These are phyloP conservation scores for Plantago elongata DNA, from an alignment of 257 asterid species.

Conservation along the genomic window DNA sequence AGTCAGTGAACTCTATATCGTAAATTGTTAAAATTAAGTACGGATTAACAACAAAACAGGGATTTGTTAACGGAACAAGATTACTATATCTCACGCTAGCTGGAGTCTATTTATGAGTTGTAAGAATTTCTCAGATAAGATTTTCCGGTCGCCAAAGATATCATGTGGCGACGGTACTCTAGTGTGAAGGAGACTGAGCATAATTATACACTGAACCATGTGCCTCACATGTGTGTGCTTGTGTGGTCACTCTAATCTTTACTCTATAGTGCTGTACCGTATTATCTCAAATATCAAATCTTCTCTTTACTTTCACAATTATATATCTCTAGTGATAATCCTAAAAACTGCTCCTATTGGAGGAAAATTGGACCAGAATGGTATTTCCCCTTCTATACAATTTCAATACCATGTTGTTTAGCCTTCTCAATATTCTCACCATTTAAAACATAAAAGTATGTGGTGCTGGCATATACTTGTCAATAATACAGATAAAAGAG, in stretches of 20 bases:
- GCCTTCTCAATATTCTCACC: background rate
- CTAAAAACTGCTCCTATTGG: constrained; percentile 6
- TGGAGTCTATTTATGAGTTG: background rate
- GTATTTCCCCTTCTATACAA: background rate
- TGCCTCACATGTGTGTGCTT: constrained; percentile 12
- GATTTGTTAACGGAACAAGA: too few relatives aligned
- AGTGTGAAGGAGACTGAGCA: constrained; percentile 14
- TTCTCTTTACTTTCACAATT: constrained; percentile 3
- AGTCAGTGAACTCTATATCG: too few relatives aligned
- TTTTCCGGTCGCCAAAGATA: constrained; percentile 8
- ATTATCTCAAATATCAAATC: constrained; percentile 3
- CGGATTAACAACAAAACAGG: too few relatives aligned
- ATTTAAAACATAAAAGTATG: too few relatives aligned
- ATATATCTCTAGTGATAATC: constrained; percentile 18
- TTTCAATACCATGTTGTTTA: background rate
- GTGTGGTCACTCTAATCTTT: constrained; percentile 36
- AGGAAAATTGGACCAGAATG: background rate
- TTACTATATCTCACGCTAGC: too few relatives aligned
- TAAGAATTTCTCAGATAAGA: constrained; percentile 3
- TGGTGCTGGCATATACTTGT: too few relatives aligned
- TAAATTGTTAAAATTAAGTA: too few relatives aligned
- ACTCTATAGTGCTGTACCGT: background rate
- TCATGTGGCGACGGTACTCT: constrained; percentile 10
- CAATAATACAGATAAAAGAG: too few relatives aligned
- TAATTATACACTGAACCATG: constrained; percentile 26